phyloP scores from a whole-genome alignment of 2,329 filamentous ascomycete species.

The Colletotrichum destructivum region DNA sequence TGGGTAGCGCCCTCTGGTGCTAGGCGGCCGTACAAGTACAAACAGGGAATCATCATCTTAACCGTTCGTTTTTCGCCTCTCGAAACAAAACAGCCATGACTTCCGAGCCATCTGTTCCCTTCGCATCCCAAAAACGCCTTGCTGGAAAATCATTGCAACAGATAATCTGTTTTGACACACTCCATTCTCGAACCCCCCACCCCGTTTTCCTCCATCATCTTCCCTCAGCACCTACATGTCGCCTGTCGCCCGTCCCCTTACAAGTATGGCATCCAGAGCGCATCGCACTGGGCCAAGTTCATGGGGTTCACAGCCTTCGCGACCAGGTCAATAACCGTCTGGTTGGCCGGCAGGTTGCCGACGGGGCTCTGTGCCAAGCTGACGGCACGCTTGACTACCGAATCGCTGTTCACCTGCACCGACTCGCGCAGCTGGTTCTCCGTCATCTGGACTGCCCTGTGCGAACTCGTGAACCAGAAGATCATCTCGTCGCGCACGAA shows the following conservation, averaged over 20 bases:
- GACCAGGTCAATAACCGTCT: constrained; percentile 96
- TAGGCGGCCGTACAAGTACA: constrained; percentile 35
- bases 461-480: constrained; percentile 90
- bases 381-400: constrained; percentile 91
- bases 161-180: background rate
- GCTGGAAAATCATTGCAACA: constrained; percentile 38
- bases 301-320: constrained; percentile 94
- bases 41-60: constrained; percentile 25
- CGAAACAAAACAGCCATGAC: constrained; percentile 4
- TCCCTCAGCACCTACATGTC: background rate
- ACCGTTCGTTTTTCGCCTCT: background rate
- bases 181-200: background rate
- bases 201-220: background rate
- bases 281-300: constrained; percentile 89
- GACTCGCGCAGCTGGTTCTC: constrained; percentile 82
- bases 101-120: background rate
- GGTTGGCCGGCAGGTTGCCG: constrained; percentile 91
- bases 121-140: constrained; percentile 34
- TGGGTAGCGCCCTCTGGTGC: background rate
- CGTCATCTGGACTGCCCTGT: constrained; percentile 70
- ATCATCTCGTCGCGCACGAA: constrained; percentile 99
- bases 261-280: constrained; percentile 97
- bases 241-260: constrained; percentile 57
- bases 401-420: constrained; percentile 88
- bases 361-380: constrained; percentile 84